Base-by-base conservation (phyloP, 192 early-diverging fungal genomes). In the Phlyctochytrium bullatum region DNA sequence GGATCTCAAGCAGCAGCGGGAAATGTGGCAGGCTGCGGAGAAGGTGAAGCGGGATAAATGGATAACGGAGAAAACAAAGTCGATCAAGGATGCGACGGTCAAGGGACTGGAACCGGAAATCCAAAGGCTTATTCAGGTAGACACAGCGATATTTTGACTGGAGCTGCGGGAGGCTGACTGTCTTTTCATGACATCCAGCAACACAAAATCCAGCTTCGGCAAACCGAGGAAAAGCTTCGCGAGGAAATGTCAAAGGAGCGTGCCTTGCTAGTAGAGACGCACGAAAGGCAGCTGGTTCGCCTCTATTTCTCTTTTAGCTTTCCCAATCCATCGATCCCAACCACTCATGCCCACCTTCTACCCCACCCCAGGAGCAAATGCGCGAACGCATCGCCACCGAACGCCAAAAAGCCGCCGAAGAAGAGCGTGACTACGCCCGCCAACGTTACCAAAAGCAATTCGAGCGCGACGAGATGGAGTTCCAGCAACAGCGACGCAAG, bases 401-500 rank as follows among this genome's bases (percentile, higher is more conserved):
- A 34, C 68, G 82, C 0, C 82, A 85, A 62, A 69, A 72, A 30
- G 84, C 84, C 0, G 78, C 76, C 64, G 84, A 86, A 64, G 82
- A 86, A 47, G 84, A 86, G 62, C 78, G 84, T 14, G 84, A 86
- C 57, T 85, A 80, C 67, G 75, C 83, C 3, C 72, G 84, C 14
- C 83, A 85, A 57, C 68, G 84, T 23, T 86, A 84, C 67, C 74
- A 73, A 33, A 86, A 86, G 56, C 84, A 86, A 67, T 66, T 85
- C 2, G 84, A 86, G 66, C 76, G 84, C 34, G 84, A 86, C 36
- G 84, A 86, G 59, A 82, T 86, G 83, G 84, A 86, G 80, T 86
- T 85, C 64, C 77, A 80, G 67, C 84, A 86, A 59, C 78, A 85
- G 56, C 80, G 81, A 36, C 75, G 84, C 17, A 86, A 86, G 71